Base-by-base conservation (phyloP, 164 flowering plant species). In the Kingdonia uniflora region DNA sequence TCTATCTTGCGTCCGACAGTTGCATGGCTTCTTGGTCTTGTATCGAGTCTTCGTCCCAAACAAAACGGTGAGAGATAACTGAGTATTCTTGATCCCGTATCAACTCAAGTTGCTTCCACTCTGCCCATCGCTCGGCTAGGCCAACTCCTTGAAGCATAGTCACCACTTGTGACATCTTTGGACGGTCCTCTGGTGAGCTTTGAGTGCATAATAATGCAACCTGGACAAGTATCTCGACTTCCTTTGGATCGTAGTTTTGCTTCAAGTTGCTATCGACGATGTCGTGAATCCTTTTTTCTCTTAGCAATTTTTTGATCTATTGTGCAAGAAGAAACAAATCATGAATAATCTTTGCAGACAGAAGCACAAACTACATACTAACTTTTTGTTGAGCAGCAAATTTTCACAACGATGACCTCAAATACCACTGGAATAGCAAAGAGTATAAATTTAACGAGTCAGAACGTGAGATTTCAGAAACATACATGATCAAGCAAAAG, bases 201-300 rank as follows among this genome's bases (percentile, higher is more conserved):
- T 89, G 97, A n/a, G 92, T 84, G 81, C 97, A 89, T 10, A 89
- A 76, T 61, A 89, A 58, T 43, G 97, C 95, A 23, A 89, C 86
- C 56, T 78, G 82, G 16, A 89, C 62, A 6, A 86, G 60, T 10
- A 68, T 74, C 67, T 84, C 88, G 0, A 82, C 92, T 78, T 86
- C 97, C 62, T 70, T 71, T 8, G 68, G 65, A 56, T 79, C 76
- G 52, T 80, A 82, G 15, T 33, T 65, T 45, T 61, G 53, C 52
- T 66, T 69, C 74, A 86, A 55, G 61, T 78, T 80, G 53, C 68
- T 51, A 56, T 89, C 97, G 50, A 86, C 92, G 25, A 84, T 80
- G 68, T 79, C 80, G 15, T 66, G 68, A 0, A 82, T 75, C 69
- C 90, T 79, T 42, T 75, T 74, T 59, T 89, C 90, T 60, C 81